phyloP scores from a whole-genome alignment of 169 alveolate genomes.

The Blepharisma undulans region DNA sequence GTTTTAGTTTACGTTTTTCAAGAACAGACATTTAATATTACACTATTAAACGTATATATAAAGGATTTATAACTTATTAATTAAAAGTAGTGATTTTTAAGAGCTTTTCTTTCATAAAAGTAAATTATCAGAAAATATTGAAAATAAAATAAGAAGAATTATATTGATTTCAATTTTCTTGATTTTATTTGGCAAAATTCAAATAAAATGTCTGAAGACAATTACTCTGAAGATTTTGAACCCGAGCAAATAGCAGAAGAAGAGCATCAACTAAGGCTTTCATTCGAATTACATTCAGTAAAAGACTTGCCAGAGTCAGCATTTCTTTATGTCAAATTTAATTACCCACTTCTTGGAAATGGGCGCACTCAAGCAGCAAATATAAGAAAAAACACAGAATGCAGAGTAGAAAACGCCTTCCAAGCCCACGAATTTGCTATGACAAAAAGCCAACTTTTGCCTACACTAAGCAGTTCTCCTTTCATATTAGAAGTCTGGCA shows the following conservation, averaged over 20 bases:
- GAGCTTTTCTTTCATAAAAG: too few species aligned
- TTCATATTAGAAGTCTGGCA: constrained; percentile 32
- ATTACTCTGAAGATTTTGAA: neutral
- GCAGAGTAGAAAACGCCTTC: constrained; percentile 45
- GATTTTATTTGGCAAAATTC: neutral
- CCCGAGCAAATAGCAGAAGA: constrained; percentile 25
- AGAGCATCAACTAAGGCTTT: constrained; percentile 21
- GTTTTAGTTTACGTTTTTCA: neutral
- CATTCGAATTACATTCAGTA: constrained; percentile 25
- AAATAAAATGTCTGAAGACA: neutral
- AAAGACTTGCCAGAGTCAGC: neutral
- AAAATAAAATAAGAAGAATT: too few species aligned
- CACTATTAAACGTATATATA: neutral
- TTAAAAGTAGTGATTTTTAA: too few species aligned
- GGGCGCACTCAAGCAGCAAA: constrained; percentile 28
- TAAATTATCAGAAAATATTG: too few species aligned
- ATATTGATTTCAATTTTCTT: neutral
- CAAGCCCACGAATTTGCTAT: constrained; percentile 52
- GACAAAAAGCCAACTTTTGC: constrained; percentile 30
- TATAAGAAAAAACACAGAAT: constrained; percentile 27
- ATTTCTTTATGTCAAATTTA: constrained; percentile 2
- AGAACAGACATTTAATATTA: neutral
- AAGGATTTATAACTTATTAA: too few species aligned
- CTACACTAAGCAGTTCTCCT: neutral
- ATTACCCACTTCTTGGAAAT: constrained; percentile 18